Evolutionary conservation across 805 yeast species (phyloP).

Genomic region (Suhomyces xylopsoci): DNA sequence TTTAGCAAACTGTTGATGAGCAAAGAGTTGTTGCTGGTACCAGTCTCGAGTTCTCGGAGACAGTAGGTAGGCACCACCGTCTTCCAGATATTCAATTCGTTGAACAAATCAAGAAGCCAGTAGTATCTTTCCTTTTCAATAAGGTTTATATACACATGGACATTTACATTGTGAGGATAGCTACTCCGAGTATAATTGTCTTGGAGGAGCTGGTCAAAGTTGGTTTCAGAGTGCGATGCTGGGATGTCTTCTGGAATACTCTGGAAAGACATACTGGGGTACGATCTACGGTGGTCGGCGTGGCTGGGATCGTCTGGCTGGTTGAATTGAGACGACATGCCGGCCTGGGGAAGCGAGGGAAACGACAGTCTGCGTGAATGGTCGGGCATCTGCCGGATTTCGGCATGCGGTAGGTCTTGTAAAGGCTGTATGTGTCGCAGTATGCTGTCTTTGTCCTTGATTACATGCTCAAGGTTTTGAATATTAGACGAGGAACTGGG

Average conservation of each 20-base stretch:
- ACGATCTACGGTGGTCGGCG: background rate
- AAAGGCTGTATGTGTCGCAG: background rate
- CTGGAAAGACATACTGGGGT: background rate
- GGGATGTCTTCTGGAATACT: background rate
- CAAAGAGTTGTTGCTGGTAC: slow-evolving; percentile 15
- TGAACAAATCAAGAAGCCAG: slow-evolving; percentile 40
- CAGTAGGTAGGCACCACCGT: slow-evolving; percentile 33
- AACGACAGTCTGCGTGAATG: background rate
- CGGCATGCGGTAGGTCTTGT: background rate
- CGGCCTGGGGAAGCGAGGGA: background rate
- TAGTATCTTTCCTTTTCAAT: slow-evolving; percentile 34
- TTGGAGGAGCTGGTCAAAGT: background rate
- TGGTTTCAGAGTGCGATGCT: background rate
- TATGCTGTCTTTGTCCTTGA: background rate
- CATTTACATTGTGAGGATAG: slow-evolving; percentile 14
- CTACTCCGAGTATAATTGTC: background rate
- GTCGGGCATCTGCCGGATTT: background rate
- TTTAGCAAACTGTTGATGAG: slow-evolving; percentile 29
- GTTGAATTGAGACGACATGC: background rate
- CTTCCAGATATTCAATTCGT: slow-evolving; percentile 39
- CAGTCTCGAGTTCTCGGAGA: slow-evolving; percentile 12
- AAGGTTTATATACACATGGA: slow-evolving; percentile 18
- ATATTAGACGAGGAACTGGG: background rate
- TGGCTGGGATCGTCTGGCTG: background rate
- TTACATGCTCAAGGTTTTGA: background rate